A percentile compares a stretch with the other conserved stretches of the same genome.
Conservation (phyloP, 1,284 basidiomycete species). For the Pseudozyma sp. region DNA sequence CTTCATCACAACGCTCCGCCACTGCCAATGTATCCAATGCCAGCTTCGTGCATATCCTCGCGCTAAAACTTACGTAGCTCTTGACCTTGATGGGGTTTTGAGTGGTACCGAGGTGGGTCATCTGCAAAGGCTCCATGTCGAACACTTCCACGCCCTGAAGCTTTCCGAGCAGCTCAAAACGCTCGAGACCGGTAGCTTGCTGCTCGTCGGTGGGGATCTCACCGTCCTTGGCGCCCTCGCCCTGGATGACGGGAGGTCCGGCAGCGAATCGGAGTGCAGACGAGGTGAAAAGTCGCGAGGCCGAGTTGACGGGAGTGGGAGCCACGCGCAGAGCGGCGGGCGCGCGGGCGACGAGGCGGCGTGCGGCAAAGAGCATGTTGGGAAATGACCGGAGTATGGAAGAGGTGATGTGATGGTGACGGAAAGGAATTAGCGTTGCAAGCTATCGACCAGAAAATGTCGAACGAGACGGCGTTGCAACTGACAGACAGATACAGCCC, state of each 20-base stretch:
- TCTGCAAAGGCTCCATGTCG: slow-evolving; percentile 86
- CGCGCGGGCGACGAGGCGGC: slow-evolving; percentile 48
- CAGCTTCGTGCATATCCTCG: too few species aligned
- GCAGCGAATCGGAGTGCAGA: slow-evolving; percentile 54
- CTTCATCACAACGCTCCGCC: too few species aligned
- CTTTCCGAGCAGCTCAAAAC: slow-evolving; percentile 89
- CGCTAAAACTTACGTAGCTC: slow-evolving; percentile 78
- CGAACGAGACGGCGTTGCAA: slow-evolving; percentile 16
- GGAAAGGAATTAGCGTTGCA: background rate
- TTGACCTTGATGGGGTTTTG: slow-evolving; percentile 87
- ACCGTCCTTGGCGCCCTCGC: slow-evolving; percentile 80
- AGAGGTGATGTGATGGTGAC: slow-evolving; percentile 7
- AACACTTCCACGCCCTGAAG: slow-evolving; percentile 90
- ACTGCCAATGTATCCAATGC: too few species aligned
- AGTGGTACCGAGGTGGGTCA: slow-evolving; percentile 87
- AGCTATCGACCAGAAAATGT: slow-evolving; percentile 15
- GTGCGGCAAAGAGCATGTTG: slow-evolving; percentile 51
- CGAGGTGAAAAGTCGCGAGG: slow-evolving; percentile 52
- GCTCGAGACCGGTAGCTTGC: slow-evolving; percentile 96
- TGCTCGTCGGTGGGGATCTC: slow-evolving; percentile 84
- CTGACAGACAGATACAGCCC: slow-evolving; percentile 16
- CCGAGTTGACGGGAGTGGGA: slow-evolving; percentile 35
- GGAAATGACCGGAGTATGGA: background rate
- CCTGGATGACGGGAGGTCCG: slow-evolving; percentile 77
- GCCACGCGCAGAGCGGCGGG: slow-evolving; percentile 49